Conservation (phyloP, 208 protist genomes). For the Leishmania amazonensis region DNA sequence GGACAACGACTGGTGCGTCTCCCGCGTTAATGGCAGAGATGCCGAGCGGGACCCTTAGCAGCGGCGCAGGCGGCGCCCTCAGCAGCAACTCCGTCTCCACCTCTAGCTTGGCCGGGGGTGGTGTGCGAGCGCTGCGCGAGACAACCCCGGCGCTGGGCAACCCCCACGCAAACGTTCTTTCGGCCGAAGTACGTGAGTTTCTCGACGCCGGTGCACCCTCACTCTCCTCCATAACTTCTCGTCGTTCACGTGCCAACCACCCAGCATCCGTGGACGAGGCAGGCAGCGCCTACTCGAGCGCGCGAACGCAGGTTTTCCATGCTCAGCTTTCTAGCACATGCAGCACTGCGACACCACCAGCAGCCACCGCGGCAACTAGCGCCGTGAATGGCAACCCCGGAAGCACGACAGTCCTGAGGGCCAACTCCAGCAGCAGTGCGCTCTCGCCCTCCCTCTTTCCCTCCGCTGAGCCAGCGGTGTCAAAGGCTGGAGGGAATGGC, state of each 20-base stretch:
- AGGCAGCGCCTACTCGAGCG: background rate
- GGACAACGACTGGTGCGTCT: background rate
- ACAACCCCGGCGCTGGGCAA: background rate
- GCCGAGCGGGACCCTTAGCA: background rate
- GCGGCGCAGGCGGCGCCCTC: background rate
- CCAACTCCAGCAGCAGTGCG: background rate
- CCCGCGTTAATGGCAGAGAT: background rate
- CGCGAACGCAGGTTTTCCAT: background rate
- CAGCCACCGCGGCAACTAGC: background rate
- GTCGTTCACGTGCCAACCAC: background rate
- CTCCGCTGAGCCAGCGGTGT: background rate
- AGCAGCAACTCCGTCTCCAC: background rate
- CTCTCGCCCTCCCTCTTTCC: background rate
- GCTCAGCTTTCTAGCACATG: background rate
- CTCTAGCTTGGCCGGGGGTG: background rate
- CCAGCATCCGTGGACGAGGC: background rate
- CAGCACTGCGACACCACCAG: background rate
- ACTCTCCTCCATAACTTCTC: background rate
- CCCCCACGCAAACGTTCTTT: constrained; percentile 4
- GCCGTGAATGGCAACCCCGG: background rate
- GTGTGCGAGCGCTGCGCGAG: background rate
- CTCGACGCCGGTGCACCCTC: background rate
- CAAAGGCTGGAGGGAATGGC: too few species aligned
- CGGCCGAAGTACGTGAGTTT: constrained; percentile 7
- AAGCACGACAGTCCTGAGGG: background rate